Evolutionary conservation across 1,139 yeast species (phyloP).

Genomic region (Hyphopichia khmerensis): DNA sequence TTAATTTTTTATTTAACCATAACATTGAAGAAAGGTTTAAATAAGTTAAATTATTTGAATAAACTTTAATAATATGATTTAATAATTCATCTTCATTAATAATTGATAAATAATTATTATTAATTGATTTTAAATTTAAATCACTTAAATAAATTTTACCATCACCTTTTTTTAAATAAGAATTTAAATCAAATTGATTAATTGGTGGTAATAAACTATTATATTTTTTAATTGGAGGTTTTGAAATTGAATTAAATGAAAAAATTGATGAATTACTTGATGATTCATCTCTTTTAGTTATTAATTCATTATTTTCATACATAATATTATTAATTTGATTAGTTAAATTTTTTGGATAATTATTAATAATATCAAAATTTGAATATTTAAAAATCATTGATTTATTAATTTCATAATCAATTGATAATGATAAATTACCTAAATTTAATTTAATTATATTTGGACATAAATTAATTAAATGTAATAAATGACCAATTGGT

Average conservation of each 20-base stretch:
- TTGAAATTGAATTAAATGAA: conserved; percentile 28
- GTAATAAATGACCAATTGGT: conserved; percentile 67
- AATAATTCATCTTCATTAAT: conserved; percentile 41
- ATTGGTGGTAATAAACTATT: conserved; percentile 39
- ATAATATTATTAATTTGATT: conserved; percentile 16
- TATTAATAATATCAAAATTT: conserved; percentile 38
- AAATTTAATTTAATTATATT: conserved; percentile 51
- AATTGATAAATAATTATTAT: conserved; percentile 28
- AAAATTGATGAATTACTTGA: conserved; percentile 17
- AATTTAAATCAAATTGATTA: conserved; percentile 25
- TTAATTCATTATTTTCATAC: background rate
- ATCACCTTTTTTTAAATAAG: conserved; percentile 35
- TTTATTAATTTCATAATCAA: conserved; percentile 53
- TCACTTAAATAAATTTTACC: conserved; percentile 43
- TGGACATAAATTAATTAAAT: conserved; percentile 58
- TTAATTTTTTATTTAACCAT: conserved; percentile 49
- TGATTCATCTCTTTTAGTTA: conserved; percentile 13
- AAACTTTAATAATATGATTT: conserved; percentile 23
- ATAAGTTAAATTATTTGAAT: conserved; percentile 21
- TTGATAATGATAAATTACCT: conserved; percentile 54
- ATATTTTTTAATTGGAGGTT: conserved; percentile 31
- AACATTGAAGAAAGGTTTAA: conserved; percentile 47
- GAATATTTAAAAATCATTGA: conserved; percentile 34
- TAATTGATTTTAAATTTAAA: conserved; percentile 39
- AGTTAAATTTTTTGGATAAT: conserved; percentile 34